Evolutionary conservation across 2,329 filamentous ascomycete genomes (phyloP), one percentile per base, ranked within the genome.

Genomic region (Colletotrichum echinochloae): DNA sequence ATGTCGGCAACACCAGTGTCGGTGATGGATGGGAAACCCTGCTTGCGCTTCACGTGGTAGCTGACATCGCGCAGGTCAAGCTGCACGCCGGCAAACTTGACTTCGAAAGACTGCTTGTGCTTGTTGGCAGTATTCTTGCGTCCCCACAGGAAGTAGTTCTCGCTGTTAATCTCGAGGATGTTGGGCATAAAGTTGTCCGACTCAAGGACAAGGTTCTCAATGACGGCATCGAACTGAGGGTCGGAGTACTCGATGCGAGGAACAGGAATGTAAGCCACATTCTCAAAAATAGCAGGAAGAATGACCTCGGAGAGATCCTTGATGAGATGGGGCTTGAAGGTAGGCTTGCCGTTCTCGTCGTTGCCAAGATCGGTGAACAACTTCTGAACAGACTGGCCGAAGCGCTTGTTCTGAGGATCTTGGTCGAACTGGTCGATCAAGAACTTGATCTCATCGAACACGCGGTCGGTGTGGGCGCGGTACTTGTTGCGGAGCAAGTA

Each of bases 131-230:
- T 87, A 79, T 91, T 91, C 90, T 97, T 98, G 78, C 96, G 94
- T 46, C 95, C 96, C 91, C 93, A 97, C 75, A 93, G 91, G 89
- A 95, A 94, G 85, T 96, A 97, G 85, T 98, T 96, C 83, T 98
- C 95, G 78, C 90, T 96, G 70, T 91, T 89, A 72, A 98, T 87
- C 81, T 99, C 95, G 48, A 97, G 81, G 6, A 95, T 87, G 76
- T 99, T 99, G 73, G 96, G 96, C 83, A 95, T 94, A 75, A 99
- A 90, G 83, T 99, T 99, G 85, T 98, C 95, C 74, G 94, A 95
- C 84, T 99, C 96, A 62, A 99, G 88, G 55, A 98, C 92, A 14
- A 99, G 85, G 81, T 99, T 99, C 85, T 99, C 96, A 54, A 99
- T 89, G 59, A 98, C 89, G 59, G 92, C 92, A 81, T 99, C 96